Evolutionary conservation across 148 eudicot species (phyloP).

Genomic region (Polygonum aviculare): DNA sequence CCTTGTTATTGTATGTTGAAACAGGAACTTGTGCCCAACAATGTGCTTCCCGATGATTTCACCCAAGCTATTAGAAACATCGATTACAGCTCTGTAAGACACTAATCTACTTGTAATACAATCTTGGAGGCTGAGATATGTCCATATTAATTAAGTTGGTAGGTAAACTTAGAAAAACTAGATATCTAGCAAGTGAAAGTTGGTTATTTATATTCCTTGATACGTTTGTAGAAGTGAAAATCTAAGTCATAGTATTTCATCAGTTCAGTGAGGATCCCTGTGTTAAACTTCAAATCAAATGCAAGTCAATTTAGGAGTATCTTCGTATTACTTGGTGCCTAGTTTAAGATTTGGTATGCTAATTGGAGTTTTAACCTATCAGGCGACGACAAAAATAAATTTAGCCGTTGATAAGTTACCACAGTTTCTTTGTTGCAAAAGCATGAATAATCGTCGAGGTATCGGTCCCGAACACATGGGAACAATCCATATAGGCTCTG

Average conservation of each 20-base stretch:
- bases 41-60: slow-evolving; percentile 64
- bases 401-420: slow-evolving; percentile 82
- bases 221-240: not conserved
- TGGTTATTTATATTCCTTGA: not conserved
- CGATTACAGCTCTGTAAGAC: slow-evolving; percentile 89
- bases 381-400: slow-evolving; percentile 96
- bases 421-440: slow-evolving; percentile 56
- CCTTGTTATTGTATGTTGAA: slow-evolving; percentile 9
- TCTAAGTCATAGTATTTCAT: not conserved
- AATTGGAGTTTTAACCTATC: slow-evolving; percentile 15
- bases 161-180: not conserved
- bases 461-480: slow-evolving; percentile 92
- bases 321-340: not conserved
- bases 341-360: not conserved
- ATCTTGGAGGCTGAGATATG: not conserved
- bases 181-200: not conserved
- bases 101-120: not conserved
- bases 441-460: slow-evolving; percentile 23
- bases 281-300: not conserved
- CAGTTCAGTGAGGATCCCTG: not conserved
- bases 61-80: slow-evolving; percentile 38
- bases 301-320: slow-evolving; percentile 31
- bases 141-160: not conserved
- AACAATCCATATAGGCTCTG: slow-evolving; percentile 92
- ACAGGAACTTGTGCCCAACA: slow-evolving; percentile 75